Evolutionary conservation across 495 filamentous ascomycete species (phyloP).

Genomic region (Pyrenula massariospora): DNA sequence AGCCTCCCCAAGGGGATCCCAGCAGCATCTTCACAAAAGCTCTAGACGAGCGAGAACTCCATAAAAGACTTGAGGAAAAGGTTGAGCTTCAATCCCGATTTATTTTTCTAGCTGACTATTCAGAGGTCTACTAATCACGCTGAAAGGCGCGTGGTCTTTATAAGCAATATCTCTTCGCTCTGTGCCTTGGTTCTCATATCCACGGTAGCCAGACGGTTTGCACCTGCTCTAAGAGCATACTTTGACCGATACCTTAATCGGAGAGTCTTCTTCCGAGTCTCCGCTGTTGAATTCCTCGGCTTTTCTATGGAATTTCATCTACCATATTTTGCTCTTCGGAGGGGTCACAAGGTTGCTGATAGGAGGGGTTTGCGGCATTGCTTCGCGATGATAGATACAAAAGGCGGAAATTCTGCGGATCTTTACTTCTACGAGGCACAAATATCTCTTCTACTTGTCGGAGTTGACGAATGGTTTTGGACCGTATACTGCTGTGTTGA

Average conservation of each 20-base stretch:
- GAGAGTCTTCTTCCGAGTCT: background rate
- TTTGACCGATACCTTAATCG: background rate
- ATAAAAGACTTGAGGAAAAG: background rate
- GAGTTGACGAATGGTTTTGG: conserved; percentile 17
- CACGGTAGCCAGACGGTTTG: background rate
- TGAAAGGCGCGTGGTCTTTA: background rate
- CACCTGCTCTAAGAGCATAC: background rate
- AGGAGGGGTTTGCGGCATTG: conserved; percentile 8
- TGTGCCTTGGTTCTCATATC: background rate
- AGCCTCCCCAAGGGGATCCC: background rate
- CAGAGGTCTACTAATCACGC: background rate
- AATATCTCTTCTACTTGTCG: conserved; percentile 14
- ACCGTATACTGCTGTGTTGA: conserved; percentile 17
- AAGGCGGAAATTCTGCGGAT: background rate
- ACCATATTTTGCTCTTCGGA: conserved; percentile 16
- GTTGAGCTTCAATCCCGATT: background rate
- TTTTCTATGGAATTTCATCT: conserved; percentile 19
- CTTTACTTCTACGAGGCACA: conserved; percentile 16
- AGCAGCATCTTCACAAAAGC: background rate
- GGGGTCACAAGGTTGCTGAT: conserved; percentile 5
- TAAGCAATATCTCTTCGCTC: background rate
- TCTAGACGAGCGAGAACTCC: background rate
- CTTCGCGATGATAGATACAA: conserved; percentile 3
- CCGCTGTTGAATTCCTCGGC: conserved; percentile 1
- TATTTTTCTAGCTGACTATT: background rate